phyloP scores from a whole-genome alignment of 805 yeast species.

The Zygosaccharomyces gambellarensis region DNA sequence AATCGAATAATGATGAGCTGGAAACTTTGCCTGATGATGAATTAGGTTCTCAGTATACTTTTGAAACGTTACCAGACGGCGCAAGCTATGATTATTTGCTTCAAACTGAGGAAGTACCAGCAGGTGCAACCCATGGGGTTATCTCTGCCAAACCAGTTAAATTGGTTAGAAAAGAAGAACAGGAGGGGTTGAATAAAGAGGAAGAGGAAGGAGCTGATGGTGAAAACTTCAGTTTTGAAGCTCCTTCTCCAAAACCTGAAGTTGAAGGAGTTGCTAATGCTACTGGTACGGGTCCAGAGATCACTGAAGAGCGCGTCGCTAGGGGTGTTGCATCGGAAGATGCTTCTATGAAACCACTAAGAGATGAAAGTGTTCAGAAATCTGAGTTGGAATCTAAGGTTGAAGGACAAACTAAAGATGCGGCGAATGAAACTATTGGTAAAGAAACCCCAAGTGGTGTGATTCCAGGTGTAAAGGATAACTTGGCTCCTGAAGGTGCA shows the following conservation, averaged over 20 bases:
- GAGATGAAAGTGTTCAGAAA: too few species aligned
- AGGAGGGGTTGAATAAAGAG: not conserved
- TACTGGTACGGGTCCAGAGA: not conserved
- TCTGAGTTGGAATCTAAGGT: too few species aligned
- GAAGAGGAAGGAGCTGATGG: conserved; percentile 4
- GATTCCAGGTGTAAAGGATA: too few species aligned
- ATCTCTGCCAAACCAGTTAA: conserved; percentile 1
- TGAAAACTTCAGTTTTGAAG: not conserved
- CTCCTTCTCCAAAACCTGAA: not conserved
- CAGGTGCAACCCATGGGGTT: not conserved
- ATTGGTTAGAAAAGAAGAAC: conserved; percentile 4
- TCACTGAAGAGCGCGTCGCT: not conserved
- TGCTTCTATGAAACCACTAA: too few species aligned
- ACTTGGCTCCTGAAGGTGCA: not conserved
- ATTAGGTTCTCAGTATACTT: not conserved
- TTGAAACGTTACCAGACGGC: conserved; percentile 4
- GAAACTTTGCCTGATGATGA: conserved; percentile 4
- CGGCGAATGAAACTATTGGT: too few species aligned
- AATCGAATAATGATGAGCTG: not conserved
- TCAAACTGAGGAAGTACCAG: conserved; percentile 1
- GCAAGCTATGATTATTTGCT: conserved; percentile 4
- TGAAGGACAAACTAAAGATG: too few species aligned
- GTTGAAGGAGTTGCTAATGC: too few species aligned
- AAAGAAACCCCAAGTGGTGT: too few species aligned
- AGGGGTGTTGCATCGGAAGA: too few species aligned